These are phyloP conservation scores for Immersiporthe knoxdaviesiana DNA, from an alignment of 2,329 filamentous ascomycete genomes.

Conservation along the genomic window DNA sequence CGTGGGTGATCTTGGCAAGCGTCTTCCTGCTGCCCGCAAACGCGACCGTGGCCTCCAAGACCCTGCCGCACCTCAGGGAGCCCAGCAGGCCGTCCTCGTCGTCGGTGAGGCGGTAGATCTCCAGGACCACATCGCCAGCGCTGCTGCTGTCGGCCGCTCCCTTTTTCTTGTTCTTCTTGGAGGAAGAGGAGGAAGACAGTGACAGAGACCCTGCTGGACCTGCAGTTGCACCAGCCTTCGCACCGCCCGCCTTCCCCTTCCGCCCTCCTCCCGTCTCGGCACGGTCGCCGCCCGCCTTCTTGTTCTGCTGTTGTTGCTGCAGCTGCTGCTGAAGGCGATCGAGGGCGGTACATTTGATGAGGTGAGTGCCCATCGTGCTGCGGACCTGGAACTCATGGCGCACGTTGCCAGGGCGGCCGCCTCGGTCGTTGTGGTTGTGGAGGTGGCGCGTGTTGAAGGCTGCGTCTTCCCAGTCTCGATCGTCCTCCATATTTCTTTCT, in stretches of 20 bases:
- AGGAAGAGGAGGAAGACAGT: background rate
- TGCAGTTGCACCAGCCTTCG: constrained; percentile 11
- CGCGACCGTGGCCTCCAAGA: constrained; percentile 30
- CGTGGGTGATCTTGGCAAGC: constrained; percentile 25
- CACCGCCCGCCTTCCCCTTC: background rate
- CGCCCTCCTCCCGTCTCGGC: background rate
- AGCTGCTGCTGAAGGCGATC: constrained; percentile 16
- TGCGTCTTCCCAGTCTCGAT: constrained; percentile 33
- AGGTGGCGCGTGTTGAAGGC: constrained; percentile 34
- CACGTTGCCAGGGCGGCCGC: constrained; percentile 21
- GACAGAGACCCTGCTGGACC: background rate
- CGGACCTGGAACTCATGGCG: constrained; percentile 31
- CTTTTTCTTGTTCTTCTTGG: constrained; percentile 10
- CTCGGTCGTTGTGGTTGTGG: constrained; percentile 33
- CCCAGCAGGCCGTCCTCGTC: constrained; percentile 33
- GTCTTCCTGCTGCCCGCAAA: constrained; percentile 32
- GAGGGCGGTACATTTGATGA: constrained; percentile 29
- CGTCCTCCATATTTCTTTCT: constrained; percentile 20
- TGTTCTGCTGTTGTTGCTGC: background rate
- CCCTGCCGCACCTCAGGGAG: constrained; percentile 18
- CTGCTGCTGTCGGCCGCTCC: constrained; percentile 7
- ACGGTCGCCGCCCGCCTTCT: background rate
- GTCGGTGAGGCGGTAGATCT: constrained; percentile 32
- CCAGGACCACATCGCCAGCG: constrained; percentile 26
- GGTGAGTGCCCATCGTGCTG: constrained; percentile 32